phyloP scores from a whole-genome alignment of 2,329 filamentous ascomycete genomes.

The Taxawa tesnikishii region DNA sequence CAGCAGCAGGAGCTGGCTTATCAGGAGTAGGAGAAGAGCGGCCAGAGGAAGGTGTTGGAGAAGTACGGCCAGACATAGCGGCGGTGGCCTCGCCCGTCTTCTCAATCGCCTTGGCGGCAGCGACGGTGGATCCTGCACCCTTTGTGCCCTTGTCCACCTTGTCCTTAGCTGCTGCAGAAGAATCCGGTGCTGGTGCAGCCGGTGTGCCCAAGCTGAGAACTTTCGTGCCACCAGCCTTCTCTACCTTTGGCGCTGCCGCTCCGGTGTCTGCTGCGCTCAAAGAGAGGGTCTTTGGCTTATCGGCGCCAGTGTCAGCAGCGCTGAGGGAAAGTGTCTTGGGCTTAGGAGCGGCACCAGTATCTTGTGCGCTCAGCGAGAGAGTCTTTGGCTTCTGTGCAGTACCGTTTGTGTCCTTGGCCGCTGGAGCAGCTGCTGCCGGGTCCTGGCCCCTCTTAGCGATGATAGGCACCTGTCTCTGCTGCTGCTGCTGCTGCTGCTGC shows the following conservation, averaged over 20 bases:
- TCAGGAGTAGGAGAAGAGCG: constrained; percentile 58
- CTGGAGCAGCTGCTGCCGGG: constrained; percentile 8
- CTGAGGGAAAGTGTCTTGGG: constrained; percentile 39
- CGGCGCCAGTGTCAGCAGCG: constrained; percentile 43
- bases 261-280: constrained; percentile 36
- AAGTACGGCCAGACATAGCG: constrained; percentile 53
- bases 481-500: constrained; percentile 25
- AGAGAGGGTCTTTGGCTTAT: constrained; percentile 48
- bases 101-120: constrained; percentile 79
- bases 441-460: constrained; percentile 49
- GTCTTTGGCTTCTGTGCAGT: constrained; percentile 43
- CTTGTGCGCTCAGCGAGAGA: constrained; percentile 41
- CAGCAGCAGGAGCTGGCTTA: too few relatives aligned
- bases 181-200: constrained; percentile 25
- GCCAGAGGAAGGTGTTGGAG: constrained; percentile 71
- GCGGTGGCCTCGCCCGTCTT: constrained; percentile 65
- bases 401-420: constrained; percentile 32
- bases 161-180: constrained; percentile 23
- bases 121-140: constrained; percentile 70
- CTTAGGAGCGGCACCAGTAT: constrained; percentile 39
- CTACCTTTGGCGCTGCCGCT: constrained; percentile 42
- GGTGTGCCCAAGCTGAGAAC: constrained; percentile 54
- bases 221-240: constrained; percentile 45
- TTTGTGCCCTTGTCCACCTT: constrained; percentile 33
- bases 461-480: constrained; percentile 41